phyloP scores from a whole-genome alignment of 306 rosid species.

The Potentilla sterilis region DNA sequence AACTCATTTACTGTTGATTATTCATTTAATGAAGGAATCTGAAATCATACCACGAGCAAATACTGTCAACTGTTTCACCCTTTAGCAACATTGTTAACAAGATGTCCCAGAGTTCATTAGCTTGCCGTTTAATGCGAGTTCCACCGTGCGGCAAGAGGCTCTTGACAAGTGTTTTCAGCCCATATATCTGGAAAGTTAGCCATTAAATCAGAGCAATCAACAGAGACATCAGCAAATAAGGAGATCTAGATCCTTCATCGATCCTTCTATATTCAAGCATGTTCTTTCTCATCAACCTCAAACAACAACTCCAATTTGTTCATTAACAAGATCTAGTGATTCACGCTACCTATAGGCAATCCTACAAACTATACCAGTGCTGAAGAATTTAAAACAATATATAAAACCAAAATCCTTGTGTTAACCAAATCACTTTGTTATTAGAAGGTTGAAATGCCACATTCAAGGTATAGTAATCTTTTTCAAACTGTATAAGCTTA shows the following conservation, averaged over 20 bases:
- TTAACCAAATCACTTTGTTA: background rate
- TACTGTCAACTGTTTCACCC: conserved; percentile 37
- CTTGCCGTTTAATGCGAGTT: conserved; percentile 32
- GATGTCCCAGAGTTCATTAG: conserved; percentile 53
- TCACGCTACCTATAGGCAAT: background rate
- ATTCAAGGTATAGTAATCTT: background rate
- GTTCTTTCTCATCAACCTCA: background rate
- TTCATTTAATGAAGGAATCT: conserved; percentile 14
- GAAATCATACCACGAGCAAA: conserved; percentile 42
- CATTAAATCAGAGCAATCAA: conserved; percentile 1
- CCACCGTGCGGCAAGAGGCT: conserved; percentile 66
- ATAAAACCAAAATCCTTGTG: background rate
- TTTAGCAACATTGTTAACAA: conserved; percentile 48
- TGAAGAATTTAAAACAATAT: background rate
- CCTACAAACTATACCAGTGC: background rate
- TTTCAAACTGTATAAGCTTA: background rate
- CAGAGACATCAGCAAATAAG: conserved; percentile 13
- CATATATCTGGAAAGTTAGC: conserved; percentile 63
- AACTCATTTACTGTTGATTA: background rate
- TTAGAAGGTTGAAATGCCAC: background rate
- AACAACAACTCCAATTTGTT: conserved; percentile 10
- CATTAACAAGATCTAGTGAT: background rate
- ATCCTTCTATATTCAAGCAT: conserved; percentile 2
- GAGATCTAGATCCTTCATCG: background rate
- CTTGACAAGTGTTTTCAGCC: conserved; percentile 78